Evolutionary conservation across 495 filamentous ascomycete genomes (phyloP), one percentile per base, ranked within the genome.

Genomic region (Bathelium albidoporum): DNA sequence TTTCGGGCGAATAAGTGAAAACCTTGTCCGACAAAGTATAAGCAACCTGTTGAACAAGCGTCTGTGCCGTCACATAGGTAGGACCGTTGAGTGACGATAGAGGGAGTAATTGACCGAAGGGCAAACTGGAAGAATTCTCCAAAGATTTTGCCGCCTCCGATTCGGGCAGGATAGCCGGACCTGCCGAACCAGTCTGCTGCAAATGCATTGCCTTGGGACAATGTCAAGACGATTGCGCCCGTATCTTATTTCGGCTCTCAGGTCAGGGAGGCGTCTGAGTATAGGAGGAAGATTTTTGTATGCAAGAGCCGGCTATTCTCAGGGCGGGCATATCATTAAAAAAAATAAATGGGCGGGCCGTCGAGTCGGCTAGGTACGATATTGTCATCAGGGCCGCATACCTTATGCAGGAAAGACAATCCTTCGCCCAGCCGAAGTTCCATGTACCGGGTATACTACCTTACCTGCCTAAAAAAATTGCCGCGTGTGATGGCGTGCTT

Each of bases 1-100:
- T 87, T 68, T 95, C 88, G 10, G 92, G 91, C 18, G 95, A 97
- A 78, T 96, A 97, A 39, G 91, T 88, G 78, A 96, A 98, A 74
- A 97, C 84, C 78, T 94, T 95, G 79, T 97, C 91, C 32, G 90
- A 96, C 64, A 98, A 82, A 59, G 87, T 78, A 75, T 95, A 97
- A 59, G 94, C 88, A 63, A 96, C 91, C 76, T 98, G 94, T 77
- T 98, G 95, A 64, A 97, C 87, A 62, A 98, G 81, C 24, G 87
- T 84, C 76, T 97, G 95, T 52, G 90, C 86, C 34, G 92, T 96
- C 44, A 89, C 80, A 80, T 98, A 98, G 41, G 89, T 91, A 59
- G 90, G 90, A 52, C 94, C 95, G 58, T 80, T 84, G 74, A 98
- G 87, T 71, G 87, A 84, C 53, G 86, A 73, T 39, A 87, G 75